Base-by-base conservation (phyloP, 2,329 filamentous ascomycete species). In the Macrophomina phaseolina region DNA sequence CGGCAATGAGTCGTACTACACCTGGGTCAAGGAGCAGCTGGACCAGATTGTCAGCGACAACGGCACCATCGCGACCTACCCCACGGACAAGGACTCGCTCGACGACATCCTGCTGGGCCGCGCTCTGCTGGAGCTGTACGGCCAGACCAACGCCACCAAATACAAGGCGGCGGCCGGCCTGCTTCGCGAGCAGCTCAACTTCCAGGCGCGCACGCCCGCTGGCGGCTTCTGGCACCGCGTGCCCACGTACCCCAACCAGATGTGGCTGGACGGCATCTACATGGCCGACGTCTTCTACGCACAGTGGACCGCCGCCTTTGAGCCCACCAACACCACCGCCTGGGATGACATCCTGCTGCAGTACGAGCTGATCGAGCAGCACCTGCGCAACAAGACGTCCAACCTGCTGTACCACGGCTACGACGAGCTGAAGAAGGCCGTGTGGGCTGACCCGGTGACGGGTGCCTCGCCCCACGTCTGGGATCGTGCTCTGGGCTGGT, bases 161-260 rank as follows among this genome's bases (percentile, higher is more conserved):
- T 87, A 85, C 74, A 81, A 81, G 70, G 72, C 72, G 5, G 85
- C 84, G 0, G 83, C 84, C 3, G 79, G 79, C 5, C 76, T 77
- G 2, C 77, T 87, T 52, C 78, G 83, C 8, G 69, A 75, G 16
- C 82, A 84, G 68, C 71, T 87, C 5, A 74, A 85, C 68, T 73
- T 78, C 40, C 83, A 85, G 67, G 83, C 83, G 5, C 79, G 85
- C 14, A 87, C 82, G 0, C 73, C 81, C 0, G 73, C 78, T 0
- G 85, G 85, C 8, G 85, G 85, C 0, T 85, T 87, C 77, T 87
- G 84, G 84, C 85, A 87, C 69, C 65, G 65, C 40, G 49, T 42
- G 32, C 65, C 65, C 3, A 62, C 56, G 4, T 67, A 67, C 49
- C 56, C 65, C 23, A 58, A 67, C 49, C 65, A 67, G 58, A 63